Evolutionary conservation across 176 grass and related monocot species (phyloP).

Genomic region (Oryza glaberrima): DNA sequence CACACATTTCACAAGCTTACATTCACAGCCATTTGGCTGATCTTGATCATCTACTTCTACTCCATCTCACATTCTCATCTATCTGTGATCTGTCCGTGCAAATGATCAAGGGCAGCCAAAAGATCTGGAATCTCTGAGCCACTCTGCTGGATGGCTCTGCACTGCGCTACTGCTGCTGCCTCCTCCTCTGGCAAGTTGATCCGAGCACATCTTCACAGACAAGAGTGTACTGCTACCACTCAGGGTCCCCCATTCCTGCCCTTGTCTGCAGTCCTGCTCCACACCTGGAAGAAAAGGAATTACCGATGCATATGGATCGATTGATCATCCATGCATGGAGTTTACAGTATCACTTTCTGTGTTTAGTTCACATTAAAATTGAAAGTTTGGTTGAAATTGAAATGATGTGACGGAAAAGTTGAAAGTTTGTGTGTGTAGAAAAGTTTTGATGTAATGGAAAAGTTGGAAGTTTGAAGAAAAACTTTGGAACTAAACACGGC

Average conservation of each 20-base stretch:
- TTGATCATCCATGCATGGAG: background rate
- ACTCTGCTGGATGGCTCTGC: constrained; percentile 26
- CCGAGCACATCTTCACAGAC: constrained; percentile 28
- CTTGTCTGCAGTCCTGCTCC: background rate
- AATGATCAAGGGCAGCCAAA: constrained; percentile 58
- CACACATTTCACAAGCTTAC: background rate
- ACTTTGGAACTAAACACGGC: too few species aligned
- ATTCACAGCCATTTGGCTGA: constrained; percentile 18
- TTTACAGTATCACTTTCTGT: background rate
- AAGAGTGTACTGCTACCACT: background rate
- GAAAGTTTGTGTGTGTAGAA: too few species aligned
- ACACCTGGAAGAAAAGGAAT: constrained; percentile 27
- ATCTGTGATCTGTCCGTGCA: constrained; percentile 19
- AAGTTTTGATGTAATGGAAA: too few species aligned
- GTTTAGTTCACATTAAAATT: too few species aligned
- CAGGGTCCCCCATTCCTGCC: constrained; percentile 6
- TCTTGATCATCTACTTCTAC: too few species aligned
- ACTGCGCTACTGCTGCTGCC: background rate
- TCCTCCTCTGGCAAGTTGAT: constrained; percentile 26
- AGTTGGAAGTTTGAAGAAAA: too few species aligned
- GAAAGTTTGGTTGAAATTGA: too few species aligned
- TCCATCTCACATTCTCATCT: too few species aligned
- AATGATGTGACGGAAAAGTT: too few species aligned
- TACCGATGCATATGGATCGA: background rate
- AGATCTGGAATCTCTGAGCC: constrained; percentile 61